These are phyloP conservation scores for Tuber indicum DNA, from an alignment of 495 filamentous ascomycete species.

Conservation along the genomic window DNA sequence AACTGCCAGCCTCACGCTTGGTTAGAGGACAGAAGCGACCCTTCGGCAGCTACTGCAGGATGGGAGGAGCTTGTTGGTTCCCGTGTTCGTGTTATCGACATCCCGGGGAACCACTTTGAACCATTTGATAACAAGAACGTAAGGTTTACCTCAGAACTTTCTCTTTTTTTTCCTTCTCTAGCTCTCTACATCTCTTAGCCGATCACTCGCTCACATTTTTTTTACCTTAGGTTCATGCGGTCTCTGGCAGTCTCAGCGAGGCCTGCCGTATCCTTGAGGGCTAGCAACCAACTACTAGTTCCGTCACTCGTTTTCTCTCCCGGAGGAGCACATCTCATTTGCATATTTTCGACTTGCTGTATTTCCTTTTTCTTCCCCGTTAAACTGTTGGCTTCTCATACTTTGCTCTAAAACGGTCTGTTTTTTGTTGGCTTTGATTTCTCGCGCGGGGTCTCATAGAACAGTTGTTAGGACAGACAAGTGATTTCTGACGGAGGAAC, in stretches of 20 bases:
- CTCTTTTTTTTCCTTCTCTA: background rate
- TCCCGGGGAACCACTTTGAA: conserved; percentile 33
- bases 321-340: background rate
- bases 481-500: background rate
- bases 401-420: background rate
- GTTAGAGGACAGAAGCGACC: conserved; percentile 29
- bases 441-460: background rate
- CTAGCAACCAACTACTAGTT: conserved; percentile 6
- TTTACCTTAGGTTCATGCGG: conserved; percentile 16
- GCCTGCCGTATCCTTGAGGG: conserved; percentile 28
- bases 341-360: background rate
- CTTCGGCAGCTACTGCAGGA: conserved; percentile 18
- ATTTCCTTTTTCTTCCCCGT: background rate
- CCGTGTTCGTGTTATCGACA: conserved; percentile 24
- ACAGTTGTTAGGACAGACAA: background rate
- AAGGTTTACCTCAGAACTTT: conserved; percentile 2
- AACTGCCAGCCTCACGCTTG: conserved; percentile 26
- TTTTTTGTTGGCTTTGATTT: background rate
- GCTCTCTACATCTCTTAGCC: background rate
- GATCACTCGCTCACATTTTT: conserved; percentile 2
- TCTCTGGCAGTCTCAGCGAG: conserved; percentile 23
- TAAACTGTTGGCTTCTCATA: background rate
- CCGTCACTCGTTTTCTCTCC: background rate
- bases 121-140: conserved; percentile 32
- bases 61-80: conserved; percentile 25